Evolutionary conservation across 139 green algal genomes (phyloP), one percentile per base, ranked within the genome.

Genomic region (Micractinium sp.): DNA sequence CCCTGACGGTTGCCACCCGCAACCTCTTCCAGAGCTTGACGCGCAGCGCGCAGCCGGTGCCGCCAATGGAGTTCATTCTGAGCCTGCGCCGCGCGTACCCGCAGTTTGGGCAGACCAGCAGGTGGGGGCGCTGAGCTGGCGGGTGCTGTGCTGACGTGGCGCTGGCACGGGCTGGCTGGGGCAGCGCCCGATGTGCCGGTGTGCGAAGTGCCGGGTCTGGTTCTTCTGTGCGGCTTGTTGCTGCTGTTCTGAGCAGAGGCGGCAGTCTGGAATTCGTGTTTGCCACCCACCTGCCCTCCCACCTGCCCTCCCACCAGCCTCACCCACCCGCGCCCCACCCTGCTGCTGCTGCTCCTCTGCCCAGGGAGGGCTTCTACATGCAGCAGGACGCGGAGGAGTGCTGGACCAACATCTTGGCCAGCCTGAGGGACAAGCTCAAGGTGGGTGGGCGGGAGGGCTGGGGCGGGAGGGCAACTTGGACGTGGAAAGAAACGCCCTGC

Each of bases 351-450:
- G 20, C 63, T 2, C 12, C 63, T 23, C 20, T 89, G 80, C 91
- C 89, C 56, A 66, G 90, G 53, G 90, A 92, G 36, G 96, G 97
- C 39, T 87, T 92, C 29, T 97, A 95, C 92, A 97, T 96, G 92
- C 98, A 99, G 93, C 97, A 99, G 94, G 98, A 99, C 89, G 98
- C 98, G 25, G 98, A 99, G 93, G 98, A 99, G 92, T 99, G 98
- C 93, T 99, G 95, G 95, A 96, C 94, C 13, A 94, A 97, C 92
- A 83, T 99, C 25, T 79, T 99, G 81, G 95, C 96, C 89, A 91
- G 90, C 15, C 90, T 99, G 19, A 89, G 90, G 9, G 93, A 96
- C 86, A 93, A 91, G 82, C 87, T 98, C 53, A 95, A 96, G 94
- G 96, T 53, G 35, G 60, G 53, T 16, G 38, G 23, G n/a, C 38